Evolutionary conservation across 2,329 filamentous ascomycete species (phyloP), one percentile per base, ranked within the genome.

Genomic region (Beauveria sp.): DNA sequence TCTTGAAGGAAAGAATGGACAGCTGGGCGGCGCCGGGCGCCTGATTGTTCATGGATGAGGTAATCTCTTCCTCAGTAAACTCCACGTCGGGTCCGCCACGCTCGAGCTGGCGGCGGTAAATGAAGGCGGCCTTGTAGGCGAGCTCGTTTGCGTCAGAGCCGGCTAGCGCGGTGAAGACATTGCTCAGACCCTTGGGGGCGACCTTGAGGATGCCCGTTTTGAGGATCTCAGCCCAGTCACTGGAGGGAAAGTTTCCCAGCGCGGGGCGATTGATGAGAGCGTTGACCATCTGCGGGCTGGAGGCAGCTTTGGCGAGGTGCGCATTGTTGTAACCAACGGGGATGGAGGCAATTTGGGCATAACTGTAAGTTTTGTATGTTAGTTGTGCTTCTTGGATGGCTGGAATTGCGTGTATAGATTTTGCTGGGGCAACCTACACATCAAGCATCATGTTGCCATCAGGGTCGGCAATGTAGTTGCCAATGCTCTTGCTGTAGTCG

Each of bases 71-170:
- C 58, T 86, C 77, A 40, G 88, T 90, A 79, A 96, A 96, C 62
- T 93, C 90, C 60, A 87, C 89, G 43, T 87, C 75, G 51, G 85
- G 79, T 8, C 91, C 91, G 66, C 91, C 91, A 64, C 93, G 90
- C 76, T 95, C 85, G 65, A 86, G 82, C 74, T 91, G 89, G 54
- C 90, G 86, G 71, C 88, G 87, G 83, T 88, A 96, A 87, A 96
- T 96, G 79, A 96, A 96, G 55, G 93, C 92, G 9, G 92, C 92
- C 79, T 96, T 96, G 84, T 91, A 96, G 49, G 93, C 93, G 40
- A 90, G 89, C 79, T 96, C 93, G 78, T 96, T 96, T 75, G 92
- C 92, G 70, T 96, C 92, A 22, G 91, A 96, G 64, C 92, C 92
- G 59, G 91, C 86, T 80, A 91, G 89, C 66, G 88, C 91, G 20